These are phyloP conservation scores for Microsporum ferrugineum DNA, from an alignment of 2,329 filamentous ascomycete species.

Conservation along the genomic window DNA sequence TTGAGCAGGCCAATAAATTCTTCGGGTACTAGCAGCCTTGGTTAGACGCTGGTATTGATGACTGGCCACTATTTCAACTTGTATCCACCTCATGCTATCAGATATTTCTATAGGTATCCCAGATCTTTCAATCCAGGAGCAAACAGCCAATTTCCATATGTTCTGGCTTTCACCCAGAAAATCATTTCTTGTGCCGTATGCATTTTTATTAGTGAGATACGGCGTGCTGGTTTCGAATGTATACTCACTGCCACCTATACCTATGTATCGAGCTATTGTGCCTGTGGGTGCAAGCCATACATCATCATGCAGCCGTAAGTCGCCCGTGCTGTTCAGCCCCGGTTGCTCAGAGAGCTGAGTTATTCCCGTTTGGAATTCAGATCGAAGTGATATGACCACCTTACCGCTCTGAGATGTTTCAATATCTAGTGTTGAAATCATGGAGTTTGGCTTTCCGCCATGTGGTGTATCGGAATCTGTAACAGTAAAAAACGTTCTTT, in stretches of 20 bases:
- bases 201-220: not conserved
- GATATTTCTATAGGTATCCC: constrained; percentile 23
- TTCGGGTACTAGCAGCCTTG: constrained; percentile 25
- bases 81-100: constrained; percentile 29
- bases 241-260: not conserved
- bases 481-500: constrained; percentile 30
- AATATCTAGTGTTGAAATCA: constrained; percentile 26
- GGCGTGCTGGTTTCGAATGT: not conserved
- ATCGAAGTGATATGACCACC: constrained; percentile 28
- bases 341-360: constrained; percentile 20
- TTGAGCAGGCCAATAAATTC: constrained; percentile 35
- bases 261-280: constrained; percentile 12
- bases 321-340: constrained; percentile 16
- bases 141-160: constrained; percentile 29
- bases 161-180: constrained; percentile 13
- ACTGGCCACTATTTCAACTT: constrained; percentile 25
- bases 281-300: constrained; percentile 33
- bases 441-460: not conserved
- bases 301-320: constrained; percentile 17
- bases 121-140: constrained; percentile 29
- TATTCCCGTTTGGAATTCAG: constrained; percentile 28
- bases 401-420: constrained; percentile 29
- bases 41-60: constrained; percentile 15
- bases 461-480: constrained; percentile 21
- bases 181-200: not conserved